These are phyloP conservation scores for Yamadazyma kitorensis DNA, from an alignment of 805 yeast species.

Conservation along the genomic window DNA sequence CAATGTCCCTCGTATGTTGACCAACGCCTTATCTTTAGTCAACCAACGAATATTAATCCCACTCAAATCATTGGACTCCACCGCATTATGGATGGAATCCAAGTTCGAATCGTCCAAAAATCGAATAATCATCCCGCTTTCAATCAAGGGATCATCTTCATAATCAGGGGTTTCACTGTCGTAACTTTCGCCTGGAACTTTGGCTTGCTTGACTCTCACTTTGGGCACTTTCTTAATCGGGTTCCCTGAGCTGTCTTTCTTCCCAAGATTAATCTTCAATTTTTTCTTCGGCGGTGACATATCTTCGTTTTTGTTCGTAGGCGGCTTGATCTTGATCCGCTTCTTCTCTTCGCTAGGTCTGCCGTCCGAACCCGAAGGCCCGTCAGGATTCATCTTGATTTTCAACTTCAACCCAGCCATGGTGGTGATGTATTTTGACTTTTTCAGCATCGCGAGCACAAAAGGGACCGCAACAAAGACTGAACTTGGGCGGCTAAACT, in stretches of 20 bases:
- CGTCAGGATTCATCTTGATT: too few relatives aligned
- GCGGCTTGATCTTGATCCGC: conserved; percentile 15
- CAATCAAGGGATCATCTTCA: conserved; percentile 91
- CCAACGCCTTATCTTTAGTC: conserved; percentile 74
- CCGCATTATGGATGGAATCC: conserved; percentile 72
- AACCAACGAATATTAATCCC: conserved; percentile 79
- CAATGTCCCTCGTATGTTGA: conserved; percentile 61
- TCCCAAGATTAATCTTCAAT: conserved; percentile 19
- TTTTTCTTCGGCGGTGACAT: conserved; percentile 14
- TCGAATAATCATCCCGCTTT: conserved; percentile 79
- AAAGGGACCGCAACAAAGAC: too few relatives aligned
- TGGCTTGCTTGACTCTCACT: conserved; percentile 53
- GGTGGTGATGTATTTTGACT: too few relatives aligned
- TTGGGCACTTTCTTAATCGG: conserved; percentile 33
- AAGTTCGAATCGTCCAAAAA: conserved; percentile 67
- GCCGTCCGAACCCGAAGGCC: too few relatives aligned
- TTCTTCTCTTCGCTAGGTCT: neutral
- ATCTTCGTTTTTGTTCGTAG: conserved; percentile 11
- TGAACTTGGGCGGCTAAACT: too few relatives aligned
- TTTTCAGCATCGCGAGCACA: too few relatives aligned
- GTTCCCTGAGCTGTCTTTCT: conserved; percentile 9
- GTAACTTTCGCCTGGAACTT: conserved; percentile 92
- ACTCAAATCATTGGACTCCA: conserved; percentile 72
- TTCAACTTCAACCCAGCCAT: too few relatives aligned
- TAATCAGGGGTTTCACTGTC: conserved; percentile 95